These are phyloP conservation scores for Pisolithus sp. DNA, from an alignment of 768 basidiomycete species.

Conservation along the genomic window DNA sequence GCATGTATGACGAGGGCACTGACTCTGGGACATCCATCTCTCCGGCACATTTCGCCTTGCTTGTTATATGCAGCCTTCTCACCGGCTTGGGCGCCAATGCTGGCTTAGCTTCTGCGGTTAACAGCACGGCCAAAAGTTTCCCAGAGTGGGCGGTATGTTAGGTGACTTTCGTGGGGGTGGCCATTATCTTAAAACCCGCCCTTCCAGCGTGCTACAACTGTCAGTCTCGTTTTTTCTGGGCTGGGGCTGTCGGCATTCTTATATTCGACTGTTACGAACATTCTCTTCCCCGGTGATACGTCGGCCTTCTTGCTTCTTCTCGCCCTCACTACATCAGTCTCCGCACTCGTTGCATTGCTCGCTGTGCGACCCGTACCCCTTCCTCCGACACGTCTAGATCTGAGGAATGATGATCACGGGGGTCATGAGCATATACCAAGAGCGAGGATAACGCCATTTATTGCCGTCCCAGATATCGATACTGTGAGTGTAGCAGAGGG, in stretches of 20 bases:
- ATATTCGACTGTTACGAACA: conserved; percentile 67
- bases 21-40: conserved; percentile 30
- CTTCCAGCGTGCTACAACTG: conserved; percentile 57
- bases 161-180: too few relatives aligned
- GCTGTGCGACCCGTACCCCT: conserved; percentile 61
- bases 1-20: conserved; percentile 49
- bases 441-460: not conserved
- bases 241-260: conserved; percentile 85
- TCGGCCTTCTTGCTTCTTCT: conserved; percentile 68
- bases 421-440: not conserved
- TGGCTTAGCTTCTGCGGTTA: conserved; percentile 58
- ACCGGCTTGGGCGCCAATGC: conserved; percentile 71
- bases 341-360: conserved; percentile 68
- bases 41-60: conserved; percentile 35
- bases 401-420: conserved; percentile 15
- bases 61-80: conserved; percentile 57
- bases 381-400: conserved; percentile 13
- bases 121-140: conserved; percentile 74
- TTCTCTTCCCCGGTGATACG: conserved; percentile 66
- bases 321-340: conserved; percentile 63
- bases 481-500: not conserved
- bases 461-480: not conserved
- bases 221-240: conserved; percentile 71
- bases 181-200: not conserved
- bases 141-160: conserved; percentile 55